Base-by-base conservation (phyloP, 1,139 yeast species). In the Kodamaea plutei region DNA sequence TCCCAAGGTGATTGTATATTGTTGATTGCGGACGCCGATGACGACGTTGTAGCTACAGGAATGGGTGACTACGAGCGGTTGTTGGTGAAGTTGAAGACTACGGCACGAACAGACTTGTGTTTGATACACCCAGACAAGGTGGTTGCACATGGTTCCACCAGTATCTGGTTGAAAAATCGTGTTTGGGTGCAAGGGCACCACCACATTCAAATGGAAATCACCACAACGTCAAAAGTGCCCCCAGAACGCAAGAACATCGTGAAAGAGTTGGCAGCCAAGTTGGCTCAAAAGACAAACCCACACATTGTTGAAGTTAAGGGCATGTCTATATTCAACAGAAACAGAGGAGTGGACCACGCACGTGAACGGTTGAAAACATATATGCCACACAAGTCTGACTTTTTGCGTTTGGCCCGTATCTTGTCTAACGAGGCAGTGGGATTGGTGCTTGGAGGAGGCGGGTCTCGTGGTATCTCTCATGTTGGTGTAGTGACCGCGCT, bases 401-500 rank as follows among this genome's bases (percentile, higher is more conserved):
- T 91, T 51, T 67, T 85, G 54, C 69, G 98, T 35, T 61, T 91
- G 20, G 98, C 98, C 0, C 70, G 98, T 45, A 74, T 91, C 9
- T 59, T 91, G 15, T 84, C 96, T 0, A 95, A 95, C 10, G 88
- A 88, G 52, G 95, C 96, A 0, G 87, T 91, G 22, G 98, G 97
- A 0, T 64, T 91, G 12, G 96, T 91, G 3, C 66, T 91, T 6
- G 98, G 98, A 4, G 98, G 98, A 9, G 98, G 98, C 26, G 98
- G 98, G 18, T 95, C 98, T 0, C 70, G 98, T 45, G 98, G 98
- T 2, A 72, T 91, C 10, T 76, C 96, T 6, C 98, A 91, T 52
- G 71, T 89, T 28, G 98, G 98, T 5, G 82, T 91, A 3, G 76
- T 91, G n/a, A 77, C 80, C 32, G 96, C 96, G 0, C 61, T 91